These are phyloP conservation scores for Arachis monticola DNA, from an alignment of 331 rosid species.

Conservation along the genomic window DNA sequence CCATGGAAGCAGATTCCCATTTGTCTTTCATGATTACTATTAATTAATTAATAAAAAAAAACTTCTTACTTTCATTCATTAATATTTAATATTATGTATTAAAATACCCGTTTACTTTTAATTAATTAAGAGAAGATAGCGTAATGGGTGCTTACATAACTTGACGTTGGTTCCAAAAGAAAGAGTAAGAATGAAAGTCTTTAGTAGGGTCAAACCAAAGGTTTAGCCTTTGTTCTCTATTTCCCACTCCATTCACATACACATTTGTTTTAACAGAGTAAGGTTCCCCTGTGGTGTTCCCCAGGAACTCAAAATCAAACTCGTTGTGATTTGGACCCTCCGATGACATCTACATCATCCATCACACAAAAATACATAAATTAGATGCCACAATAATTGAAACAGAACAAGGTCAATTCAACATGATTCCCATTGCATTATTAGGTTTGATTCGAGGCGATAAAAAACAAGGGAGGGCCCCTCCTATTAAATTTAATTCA, in stretches of 20 bases:
- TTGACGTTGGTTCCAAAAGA: conserved; percentile 35
- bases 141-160: conserved; percentile 67
- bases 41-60: background rate
- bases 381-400: conserved; percentile 30
- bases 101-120: background rate
- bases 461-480: background rate
- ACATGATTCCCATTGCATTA: background rate
- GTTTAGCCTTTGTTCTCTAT: no score
- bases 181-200: no score
- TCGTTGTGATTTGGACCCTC: conserved; percentile 86
- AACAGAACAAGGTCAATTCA: background rate
- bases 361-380: background rate
- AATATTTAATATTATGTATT: background rate
- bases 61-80: background rate
- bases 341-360: conserved; percentile 72
- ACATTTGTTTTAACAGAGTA: conserved; percentile 82
- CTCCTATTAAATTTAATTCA: background rate
- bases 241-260: no score
- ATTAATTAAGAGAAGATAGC: background rate
- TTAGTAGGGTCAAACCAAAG: no score
- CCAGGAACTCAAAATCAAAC: conserved; percentile 90
- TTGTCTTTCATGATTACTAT: background rate
- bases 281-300: conserved; percentile 87
- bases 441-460: background rate
- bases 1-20: background rate